Conservation (phyloP, 208 protist genomes). For the Trypanosoma boissoni region DNA sequence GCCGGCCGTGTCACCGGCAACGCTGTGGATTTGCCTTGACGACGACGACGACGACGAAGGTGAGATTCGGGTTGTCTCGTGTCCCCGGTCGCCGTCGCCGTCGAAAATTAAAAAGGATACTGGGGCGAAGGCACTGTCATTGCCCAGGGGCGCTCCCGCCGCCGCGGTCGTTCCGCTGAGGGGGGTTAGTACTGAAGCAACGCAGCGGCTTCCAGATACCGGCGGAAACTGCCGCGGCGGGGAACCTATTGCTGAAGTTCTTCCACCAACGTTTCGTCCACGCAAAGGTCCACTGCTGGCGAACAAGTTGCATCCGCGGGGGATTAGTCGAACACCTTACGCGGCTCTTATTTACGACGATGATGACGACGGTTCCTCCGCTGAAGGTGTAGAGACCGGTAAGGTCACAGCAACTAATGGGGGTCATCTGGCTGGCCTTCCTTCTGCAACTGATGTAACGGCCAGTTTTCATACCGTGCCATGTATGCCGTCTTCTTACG, state of each 20-base stretch:
- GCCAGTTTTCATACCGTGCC: neutral
- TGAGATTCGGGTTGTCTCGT: conserved; percentile 13
- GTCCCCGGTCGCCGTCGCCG: neutral
- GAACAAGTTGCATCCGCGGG: conserved; percentile 13
- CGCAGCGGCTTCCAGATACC: neutral
- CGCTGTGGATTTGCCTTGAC: conserved; percentile 76
- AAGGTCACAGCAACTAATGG: no score
- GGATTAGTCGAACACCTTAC: conserved; percentile 18
- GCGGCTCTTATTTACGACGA: conserved; percentile 29
- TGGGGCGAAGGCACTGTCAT: neutral
- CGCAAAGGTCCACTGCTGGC: conserved; percentile 33
- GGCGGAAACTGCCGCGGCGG: neutral
- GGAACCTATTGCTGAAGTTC: conserved; percentile 43
- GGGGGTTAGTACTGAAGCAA: neutral
- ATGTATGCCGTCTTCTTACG: neutral
- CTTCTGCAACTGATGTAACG: neutral
- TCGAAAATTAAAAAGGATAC: neutral
- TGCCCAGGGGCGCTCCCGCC: no score
- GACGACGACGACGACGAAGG: conserved; percentile 56
- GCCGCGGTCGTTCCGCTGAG: neutral
- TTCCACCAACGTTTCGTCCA: conserved; percentile 62
- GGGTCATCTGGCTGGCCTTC: no score
- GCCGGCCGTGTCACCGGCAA: conserved; percentile 50
- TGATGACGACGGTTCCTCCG: conserved; percentile 22
- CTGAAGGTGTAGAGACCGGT: no score